Conservation (phyloP, 73 alveolate species). For the Breviolum minutum region DNA sequence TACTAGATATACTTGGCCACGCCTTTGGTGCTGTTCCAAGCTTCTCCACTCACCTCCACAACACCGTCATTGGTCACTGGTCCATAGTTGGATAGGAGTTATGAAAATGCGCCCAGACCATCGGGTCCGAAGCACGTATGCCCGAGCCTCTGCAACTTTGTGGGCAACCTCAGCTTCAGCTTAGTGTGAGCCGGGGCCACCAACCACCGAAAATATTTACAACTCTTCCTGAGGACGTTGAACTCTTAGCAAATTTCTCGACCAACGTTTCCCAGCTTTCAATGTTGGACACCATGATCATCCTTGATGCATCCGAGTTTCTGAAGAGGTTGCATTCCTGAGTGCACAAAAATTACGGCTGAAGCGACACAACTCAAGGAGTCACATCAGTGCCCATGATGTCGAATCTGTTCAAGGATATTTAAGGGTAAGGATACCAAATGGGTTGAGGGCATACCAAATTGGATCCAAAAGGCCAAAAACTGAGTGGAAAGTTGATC, state of each 20-base stretch:
- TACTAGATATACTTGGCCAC: not conserved
- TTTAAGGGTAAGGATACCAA: too few relatives aligned
- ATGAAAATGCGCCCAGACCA: too few relatives aligned
- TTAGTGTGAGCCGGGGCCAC: too few relatives aligned
- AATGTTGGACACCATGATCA: too few relatives aligned
- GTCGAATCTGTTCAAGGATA: not conserved
- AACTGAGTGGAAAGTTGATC: not conserved
- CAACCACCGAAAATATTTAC: too few relatives aligned
- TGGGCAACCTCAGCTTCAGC: not conserved
- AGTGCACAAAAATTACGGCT: not conserved
- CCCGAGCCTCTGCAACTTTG: not conserved
- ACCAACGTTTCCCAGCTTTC: too few relatives aligned
- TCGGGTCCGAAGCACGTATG: too few relatives aligned
- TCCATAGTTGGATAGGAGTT: too few relatives aligned
- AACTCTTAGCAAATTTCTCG: too few relatives aligned
- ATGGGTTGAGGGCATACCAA: too few relatives aligned
- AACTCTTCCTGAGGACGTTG: too few relatives aligned
- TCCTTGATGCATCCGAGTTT: not conserved
- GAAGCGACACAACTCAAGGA: not conserved
- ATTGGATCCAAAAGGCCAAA: not conserved
- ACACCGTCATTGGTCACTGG: too few relatives aligned
- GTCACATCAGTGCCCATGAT: not conserved
- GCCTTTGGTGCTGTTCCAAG: conserved; percentile 56
- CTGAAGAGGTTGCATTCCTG: conserved; percentile 34
- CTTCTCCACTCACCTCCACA: conserved; percentile 7